phyloP scores from a whole-genome alignment of 495 filamentous ascomycete genomes.

The Poronia punctata region DNA sequence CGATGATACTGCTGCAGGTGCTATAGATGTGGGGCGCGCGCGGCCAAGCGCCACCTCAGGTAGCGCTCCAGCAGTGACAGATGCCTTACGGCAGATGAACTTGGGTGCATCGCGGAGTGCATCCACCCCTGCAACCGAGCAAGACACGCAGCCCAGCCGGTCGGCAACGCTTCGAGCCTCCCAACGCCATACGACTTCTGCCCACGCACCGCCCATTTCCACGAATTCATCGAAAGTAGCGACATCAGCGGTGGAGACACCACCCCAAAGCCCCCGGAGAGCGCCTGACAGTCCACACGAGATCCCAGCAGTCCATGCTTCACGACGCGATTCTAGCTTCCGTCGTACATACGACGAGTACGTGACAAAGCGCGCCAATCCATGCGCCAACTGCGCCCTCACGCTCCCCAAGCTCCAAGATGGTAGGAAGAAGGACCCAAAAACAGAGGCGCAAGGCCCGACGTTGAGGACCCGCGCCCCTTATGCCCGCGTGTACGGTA shows the following conservation, averaged over 20 bases:
- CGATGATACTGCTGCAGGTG: slow-evolving; percentile 33
- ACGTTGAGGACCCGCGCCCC: slow-evolving; percentile 43
- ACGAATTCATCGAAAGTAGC: background rate
- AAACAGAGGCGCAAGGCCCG: slow-evolving; percentile 31
- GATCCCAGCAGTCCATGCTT: slow-evolving; percentile 18
- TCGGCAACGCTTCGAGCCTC: slow-evolving; percentile 30
- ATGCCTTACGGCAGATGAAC: slow-evolving; percentile 36
- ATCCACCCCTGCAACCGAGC: slow-evolving; percentile 31
- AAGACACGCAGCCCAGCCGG: slow-evolving; percentile 35
- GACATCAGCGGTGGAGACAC: slow-evolving; percentile 48
- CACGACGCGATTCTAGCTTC: slow-evolving; percentile 44
- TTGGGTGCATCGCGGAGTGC: slow-evolving; percentile 30
- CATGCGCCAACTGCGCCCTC: slow-evolving; percentile 56
- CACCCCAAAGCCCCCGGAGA: slow-evolving; percentile 55
- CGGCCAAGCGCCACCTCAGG: slow-evolving; percentile 29
- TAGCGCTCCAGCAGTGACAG: slow-evolving; percentile 26
- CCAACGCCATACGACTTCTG: slow-evolving; percentile 10
- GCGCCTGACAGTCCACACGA: slow-evolving; percentile 23
- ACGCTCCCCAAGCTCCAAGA: slow-evolving; percentile 50
- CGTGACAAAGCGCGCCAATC: slow-evolving; percentile 44
- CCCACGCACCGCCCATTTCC: slow-evolving; percentile 14
- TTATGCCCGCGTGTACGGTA: slow-evolving; percentile 40
- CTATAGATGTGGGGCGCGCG: slow-evolving; percentile 16
- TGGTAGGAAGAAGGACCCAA: slow-evolving; percentile 19
- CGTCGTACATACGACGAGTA: slow-evolving; percentile 51